Evolutionary conservation across 768 basidiomycete genomes (phyloP), one percentile per base, ranked within the genome.

Genomic region (Infundibulicybe gibba): DNA sequence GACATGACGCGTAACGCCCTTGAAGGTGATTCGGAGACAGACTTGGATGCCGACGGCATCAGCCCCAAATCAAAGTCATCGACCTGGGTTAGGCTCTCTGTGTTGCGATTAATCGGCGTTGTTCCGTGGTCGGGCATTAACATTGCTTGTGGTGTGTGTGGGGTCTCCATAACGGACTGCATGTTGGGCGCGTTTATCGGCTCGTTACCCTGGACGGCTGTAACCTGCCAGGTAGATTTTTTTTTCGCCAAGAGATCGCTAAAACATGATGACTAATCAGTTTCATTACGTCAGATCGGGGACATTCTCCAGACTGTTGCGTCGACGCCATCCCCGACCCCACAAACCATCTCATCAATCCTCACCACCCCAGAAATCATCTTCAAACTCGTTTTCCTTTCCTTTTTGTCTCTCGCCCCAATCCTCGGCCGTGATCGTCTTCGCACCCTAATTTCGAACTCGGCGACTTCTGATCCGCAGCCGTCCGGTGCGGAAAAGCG

Each of bases 91-190:
- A 81, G 93, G 34, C 70, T 97, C 38, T 85, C 92, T 3, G 79
- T 95, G 48, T 78, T 97, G 52, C 82, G 94, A 41, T 82, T 95
- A 48, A 80, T 95, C 57, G 94, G 94, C 15, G 81, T 97, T 45
- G 91, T 97, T 3, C 94, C 94, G 5, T 97, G 94, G 94, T 91
- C 90, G 48, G 93, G 91, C 49, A 92, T 97, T 74, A 97, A 97
- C 64, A 88, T 97, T 48, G 94, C 94, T 39, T 95, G 88, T 65
- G 94, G 94, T 43, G 91, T 95, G 20, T 90, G 88, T 56, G 87
- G 88, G 31, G 91, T 97, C 13, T 69, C 81, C 6, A 58, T 90
- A 41, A 60, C 69, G 47, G 87, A 92, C 61, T 92, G 90, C 58
- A 72, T 85, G 59, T 68, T 92, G 42, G 90, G 89, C 32, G 76